A percentile compares a stretch with the other conserved stretches of the same genome.
phyloP scores from a whole-genome alignment of 345 rosid species.

The Brassica carinata region DNA sequence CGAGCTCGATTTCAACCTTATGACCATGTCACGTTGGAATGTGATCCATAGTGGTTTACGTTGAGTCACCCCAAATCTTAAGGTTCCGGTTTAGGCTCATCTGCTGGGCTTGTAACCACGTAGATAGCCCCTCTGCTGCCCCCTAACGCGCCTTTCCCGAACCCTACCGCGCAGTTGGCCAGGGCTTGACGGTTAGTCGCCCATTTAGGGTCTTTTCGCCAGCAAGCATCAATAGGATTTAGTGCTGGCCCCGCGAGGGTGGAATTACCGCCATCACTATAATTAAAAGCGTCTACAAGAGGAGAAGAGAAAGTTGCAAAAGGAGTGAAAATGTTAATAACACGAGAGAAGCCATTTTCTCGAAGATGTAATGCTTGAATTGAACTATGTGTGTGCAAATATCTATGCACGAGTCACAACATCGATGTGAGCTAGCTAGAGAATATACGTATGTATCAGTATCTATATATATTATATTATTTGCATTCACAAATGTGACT shows the following conservation, averaged over 20 bases:
- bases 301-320: conserved; percentile 15
- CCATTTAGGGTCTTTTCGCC: conserved; percentile 73
- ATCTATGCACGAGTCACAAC: conserved; percentile 17
- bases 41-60: conserved; percentile 68
- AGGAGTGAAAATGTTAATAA: conserved; percentile 37
- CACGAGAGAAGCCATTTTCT: conserved; percentile 42
- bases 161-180: conserved; percentile 74
- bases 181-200: conserved; percentile 61
- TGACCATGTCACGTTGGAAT: conserved; percentile 73
- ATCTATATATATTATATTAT: conserved; percentile 1
- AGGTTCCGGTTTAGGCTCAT: conserved; percentile 64
- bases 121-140: conserved; percentile 72
- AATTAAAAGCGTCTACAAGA: conserved; percentile 10
- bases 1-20: conserved; percentile 61
- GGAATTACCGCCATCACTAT: conserved; percentile 8
- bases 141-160: conserved; percentile 62
- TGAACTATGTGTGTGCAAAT: conserved; percentile 9
- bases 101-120: conserved; percentile 54
- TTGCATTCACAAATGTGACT: neutral
- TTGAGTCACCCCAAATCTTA: conserved; percentile 74
- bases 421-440: conserved; percentile 19
- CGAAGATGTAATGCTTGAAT: conserved; percentile 8
- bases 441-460: neutral
- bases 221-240: conserved; percentile 73
- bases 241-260: conserved; percentile 6